Percentiles rank a stretch among this genome's conserved stretches.
phyloP scores from a whole-genome alignment of 257 asterid genomes.

The Oldenlandia corymbosa region DNA sequence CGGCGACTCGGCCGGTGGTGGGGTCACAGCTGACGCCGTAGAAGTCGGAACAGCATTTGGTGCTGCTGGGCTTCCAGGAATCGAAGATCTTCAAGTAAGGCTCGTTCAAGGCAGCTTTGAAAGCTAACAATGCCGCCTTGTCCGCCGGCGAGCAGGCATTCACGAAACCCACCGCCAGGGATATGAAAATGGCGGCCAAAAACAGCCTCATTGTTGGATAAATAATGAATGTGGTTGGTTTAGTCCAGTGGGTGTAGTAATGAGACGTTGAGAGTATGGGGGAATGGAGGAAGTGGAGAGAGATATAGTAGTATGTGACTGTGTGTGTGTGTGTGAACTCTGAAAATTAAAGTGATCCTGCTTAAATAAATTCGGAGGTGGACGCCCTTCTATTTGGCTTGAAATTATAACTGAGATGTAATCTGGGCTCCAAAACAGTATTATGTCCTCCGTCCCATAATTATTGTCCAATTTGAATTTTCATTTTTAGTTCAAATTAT shows the following conservation, averaged over 20 bases:
- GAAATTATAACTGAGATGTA: too few relatives aligned
- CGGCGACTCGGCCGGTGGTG: constrained; percentile 69
- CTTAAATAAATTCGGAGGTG: too few relatives aligned
- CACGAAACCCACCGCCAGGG: constrained; percentile 28
- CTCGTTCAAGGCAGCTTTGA: constrained; percentile 62
- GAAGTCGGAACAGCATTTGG: constrained; percentile 74
- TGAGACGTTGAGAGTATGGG: background rate
- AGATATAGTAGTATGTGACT: too few relatives aligned
- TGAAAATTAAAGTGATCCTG: too few relatives aligned
- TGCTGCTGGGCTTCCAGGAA: constrained; percentile 79
- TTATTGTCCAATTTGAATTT: too few relatives aligned
- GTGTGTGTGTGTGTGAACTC: too few relatives aligned
- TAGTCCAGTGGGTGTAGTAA: too few relatives aligned
- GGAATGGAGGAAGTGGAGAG: too few relatives aligned
- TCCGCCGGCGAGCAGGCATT: constrained; percentile 64
- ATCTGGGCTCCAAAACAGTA: too few relatives aligned
- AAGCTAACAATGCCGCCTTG: constrained; percentile 52
- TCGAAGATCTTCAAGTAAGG: constrained; percentile 76
- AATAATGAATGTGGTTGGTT: background rate
- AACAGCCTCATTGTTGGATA: background rate
- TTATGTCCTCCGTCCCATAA: too few relatives aligned
- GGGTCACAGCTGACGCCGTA: constrained; percentile 89
- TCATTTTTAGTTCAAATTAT: too few relatives aligned
- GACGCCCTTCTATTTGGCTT: too few relatives aligned
- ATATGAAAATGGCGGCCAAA: constrained; percentile 16